Conservation (phyloP, 805 yeast species). For the Candida ipomoeae region DNA sequence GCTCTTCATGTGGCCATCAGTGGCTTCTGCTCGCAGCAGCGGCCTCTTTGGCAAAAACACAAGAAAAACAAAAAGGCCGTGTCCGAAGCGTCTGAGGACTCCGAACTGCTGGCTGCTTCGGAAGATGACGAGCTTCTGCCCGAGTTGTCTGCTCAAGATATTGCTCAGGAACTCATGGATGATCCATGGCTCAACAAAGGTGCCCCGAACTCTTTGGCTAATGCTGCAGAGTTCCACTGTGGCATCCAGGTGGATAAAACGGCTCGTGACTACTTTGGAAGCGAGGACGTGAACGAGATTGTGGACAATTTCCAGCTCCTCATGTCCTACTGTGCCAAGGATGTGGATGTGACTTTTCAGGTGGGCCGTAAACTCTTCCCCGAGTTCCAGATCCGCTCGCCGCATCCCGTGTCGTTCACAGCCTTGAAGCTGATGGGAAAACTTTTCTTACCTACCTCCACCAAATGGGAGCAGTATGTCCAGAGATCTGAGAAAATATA, state of each 20-base stretch:
- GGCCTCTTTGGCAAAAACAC: constrained; percentile 70
- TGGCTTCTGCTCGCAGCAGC: constrained; percentile 90
- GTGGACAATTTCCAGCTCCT: constrained; percentile 54
- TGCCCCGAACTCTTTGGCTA: constrained; percentile 72
- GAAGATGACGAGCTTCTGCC: constrained; percentile 3
- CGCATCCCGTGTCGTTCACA: constrained; percentile 93
- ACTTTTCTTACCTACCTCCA: constrained; percentile 73
- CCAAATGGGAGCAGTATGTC: constrained; percentile 71
- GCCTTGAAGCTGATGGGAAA: constrained; percentile 73
- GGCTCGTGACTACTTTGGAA: constrained; percentile 59
- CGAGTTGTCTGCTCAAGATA: constrained; percentile 20
- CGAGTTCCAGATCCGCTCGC: constrained; percentile 58
- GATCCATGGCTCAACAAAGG: constrained; percentile 87
- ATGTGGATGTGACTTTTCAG: constrained; percentile 69
- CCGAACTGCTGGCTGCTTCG: constrained; percentile 16
- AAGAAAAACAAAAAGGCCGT: constrained; percentile 34
- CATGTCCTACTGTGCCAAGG: constrained; percentile 79
- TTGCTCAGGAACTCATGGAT: constrained; percentile 36
- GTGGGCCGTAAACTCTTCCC: constrained; percentile 72
- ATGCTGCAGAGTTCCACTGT: constrained; percentile 78
- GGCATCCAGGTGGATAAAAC: constrained; percentile 61
- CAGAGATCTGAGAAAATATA: constrained; percentile 62
- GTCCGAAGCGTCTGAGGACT: constrained; percentile 15
- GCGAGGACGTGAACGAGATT: constrained; percentile 51
- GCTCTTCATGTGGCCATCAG: constrained; percentile 84